Percentiles rank a stretch among this genome's conserved stretches.
phyloP scores from a whole-genome alignment of 106 monocot genomes.

The Dendrobium officinale region DNA sequence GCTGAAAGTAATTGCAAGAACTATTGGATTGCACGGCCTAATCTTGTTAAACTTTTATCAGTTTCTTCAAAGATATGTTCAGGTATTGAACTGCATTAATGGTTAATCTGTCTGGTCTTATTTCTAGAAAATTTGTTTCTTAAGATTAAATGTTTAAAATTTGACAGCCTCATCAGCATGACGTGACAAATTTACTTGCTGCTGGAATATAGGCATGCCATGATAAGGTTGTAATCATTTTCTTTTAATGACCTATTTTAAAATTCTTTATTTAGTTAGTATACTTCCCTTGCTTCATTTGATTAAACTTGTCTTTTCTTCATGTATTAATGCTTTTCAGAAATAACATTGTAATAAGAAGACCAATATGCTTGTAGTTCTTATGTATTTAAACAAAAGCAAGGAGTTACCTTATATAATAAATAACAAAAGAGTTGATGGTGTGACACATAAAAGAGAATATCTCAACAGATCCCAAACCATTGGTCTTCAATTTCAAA shows the following conservation, averaged over 20 bases:
- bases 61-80: too few relatives aligned
- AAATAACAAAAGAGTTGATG: background rate
- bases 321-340: background rate
- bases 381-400: background rate
- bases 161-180: slow-evolving; percentile 90
- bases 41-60: too few relatives aligned
- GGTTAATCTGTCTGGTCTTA: too few relatives aligned
- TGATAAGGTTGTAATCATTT: slow-evolving; percentile 54
- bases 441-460: background rate
- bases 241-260: background rate
- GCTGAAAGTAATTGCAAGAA: too few relatives aligned
- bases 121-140: too few relatives aligned
- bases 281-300: background rate
- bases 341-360: background rate
- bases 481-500: too few relatives aligned
- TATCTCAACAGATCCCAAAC: too few relatives aligned
- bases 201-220: slow-evolving; percentile 94
- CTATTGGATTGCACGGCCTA: too few relatives aligned
- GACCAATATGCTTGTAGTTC: background rate
- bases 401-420: background rate
- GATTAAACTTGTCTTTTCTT: background rate
- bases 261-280: background rate
- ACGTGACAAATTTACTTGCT: slow-evolving; percentile 85
- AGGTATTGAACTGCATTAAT: too few relatives aligned
- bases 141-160: background rate